These are phyloP conservation scores for Vitis hybrid DNA, from an alignment of 177 flowering plant genomes.

Conservation along the genomic window DNA sequence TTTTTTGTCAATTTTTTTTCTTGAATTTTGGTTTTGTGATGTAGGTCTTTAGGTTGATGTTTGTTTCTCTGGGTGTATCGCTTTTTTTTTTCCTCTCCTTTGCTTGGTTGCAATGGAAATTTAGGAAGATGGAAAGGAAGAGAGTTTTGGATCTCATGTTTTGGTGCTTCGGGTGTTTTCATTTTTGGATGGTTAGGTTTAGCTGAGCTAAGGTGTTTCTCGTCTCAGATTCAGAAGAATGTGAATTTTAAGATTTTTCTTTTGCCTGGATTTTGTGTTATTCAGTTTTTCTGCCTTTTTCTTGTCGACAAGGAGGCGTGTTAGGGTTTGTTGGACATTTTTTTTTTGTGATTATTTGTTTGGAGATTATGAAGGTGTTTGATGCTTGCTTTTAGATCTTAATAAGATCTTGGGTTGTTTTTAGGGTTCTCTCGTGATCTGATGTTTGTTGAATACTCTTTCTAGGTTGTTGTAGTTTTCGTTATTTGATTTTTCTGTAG, in stretches of 20 bases:
- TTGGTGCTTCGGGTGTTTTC: not conserved
- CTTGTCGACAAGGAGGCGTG: too few species aligned
- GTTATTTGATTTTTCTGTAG: constrained; percentile 6
- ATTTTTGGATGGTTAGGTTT: too few species aligned
- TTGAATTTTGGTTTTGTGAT: not conserved
- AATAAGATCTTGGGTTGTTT: constrained; percentile 6
- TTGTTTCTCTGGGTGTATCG: not conserved
- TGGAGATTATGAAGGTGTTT: too few species aligned
- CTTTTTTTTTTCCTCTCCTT: not conserved
- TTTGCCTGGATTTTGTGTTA: too few species aligned
- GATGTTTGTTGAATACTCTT: not conserved
- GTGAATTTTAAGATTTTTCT: too few species aligned
- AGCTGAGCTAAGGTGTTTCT: too few species aligned
- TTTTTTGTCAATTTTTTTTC: not conserved
- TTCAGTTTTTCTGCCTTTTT: too few species aligned
- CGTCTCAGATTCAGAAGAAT: too few species aligned
- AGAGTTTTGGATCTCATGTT: not conserved
- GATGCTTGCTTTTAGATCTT: not conserved
- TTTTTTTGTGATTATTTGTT: not conserved
- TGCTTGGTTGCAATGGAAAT: not conserved
- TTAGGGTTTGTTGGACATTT: not conserved
- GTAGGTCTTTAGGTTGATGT: not conserved
- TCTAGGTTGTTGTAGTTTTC: constrained; percentile 1
- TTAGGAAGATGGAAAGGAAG: too few species aligned
- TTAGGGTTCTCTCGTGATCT: constrained; percentile 1